These are phyloP conservation scores for Ilyonectria mors-panacis DNA, from an alignment of 2,329 filamentous ascomycete genomes.

Conservation along the genomic window DNA sequence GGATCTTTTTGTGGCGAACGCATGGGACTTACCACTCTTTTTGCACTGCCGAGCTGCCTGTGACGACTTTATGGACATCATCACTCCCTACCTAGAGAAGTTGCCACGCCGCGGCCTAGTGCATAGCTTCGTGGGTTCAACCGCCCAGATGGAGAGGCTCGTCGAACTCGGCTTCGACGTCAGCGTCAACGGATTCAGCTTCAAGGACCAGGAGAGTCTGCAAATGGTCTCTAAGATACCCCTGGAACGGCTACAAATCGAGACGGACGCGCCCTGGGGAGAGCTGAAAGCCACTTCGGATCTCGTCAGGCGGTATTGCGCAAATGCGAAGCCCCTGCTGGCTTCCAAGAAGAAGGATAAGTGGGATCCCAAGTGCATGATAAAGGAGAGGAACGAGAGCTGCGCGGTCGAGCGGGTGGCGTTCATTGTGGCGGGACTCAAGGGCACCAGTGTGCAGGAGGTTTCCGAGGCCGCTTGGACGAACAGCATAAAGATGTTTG, in stretches of 20 bases:
- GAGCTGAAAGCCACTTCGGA: constrained; percentile 45
- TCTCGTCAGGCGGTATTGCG: constrained; percentile 58
- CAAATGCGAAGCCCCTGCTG: constrained; percentile 55
- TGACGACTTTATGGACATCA: constrained; percentile 51
- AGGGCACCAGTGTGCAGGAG: constrained; percentile 58
- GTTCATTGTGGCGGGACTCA: constrained; percentile 63
- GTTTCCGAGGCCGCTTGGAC: constrained; percentile 57
- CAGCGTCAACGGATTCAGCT: constrained; percentile 65
- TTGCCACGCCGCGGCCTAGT: constrained; percentile 43
- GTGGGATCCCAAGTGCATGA: constrained; percentile 61
- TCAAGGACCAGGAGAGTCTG: constrained; percentile 43
- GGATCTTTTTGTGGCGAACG: constrained; percentile 44
- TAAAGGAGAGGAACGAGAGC: constrained; percentile 67
- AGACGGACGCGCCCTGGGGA: constrained; percentile 49
- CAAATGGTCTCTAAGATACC: constrained; percentile 46
- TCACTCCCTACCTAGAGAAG: constrained; percentile 55
- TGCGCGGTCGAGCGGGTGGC: constrained; percentile 64
- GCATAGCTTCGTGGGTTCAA: constrained; percentile 47
- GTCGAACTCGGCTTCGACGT: constrained; percentile 42
- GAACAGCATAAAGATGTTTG: constrained; percentile 54
- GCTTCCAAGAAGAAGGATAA: constrained; percentile 65
- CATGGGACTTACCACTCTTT: constrained; percentile 46
- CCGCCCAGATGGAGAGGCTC: constrained; percentile 45
- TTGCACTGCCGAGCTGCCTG: constrained; percentile 47
- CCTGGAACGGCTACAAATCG: constrained; percentile 42